Base-by-base conservation (phyloP, 805 yeast species). In the Suhomyces faveliae region DNA sequence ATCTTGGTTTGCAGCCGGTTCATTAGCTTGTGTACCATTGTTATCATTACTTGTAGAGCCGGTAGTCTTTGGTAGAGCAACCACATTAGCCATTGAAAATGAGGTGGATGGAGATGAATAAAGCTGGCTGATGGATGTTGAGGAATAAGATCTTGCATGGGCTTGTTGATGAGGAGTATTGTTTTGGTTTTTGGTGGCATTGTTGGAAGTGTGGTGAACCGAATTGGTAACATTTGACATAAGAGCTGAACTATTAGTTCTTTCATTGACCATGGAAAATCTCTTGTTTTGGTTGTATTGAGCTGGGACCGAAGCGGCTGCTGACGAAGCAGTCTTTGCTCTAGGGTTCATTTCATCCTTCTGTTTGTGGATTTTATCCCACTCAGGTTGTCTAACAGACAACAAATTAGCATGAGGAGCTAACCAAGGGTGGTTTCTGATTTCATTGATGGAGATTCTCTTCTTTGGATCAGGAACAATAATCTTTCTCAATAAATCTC, bases 341-440 rank as follows among this genome's bases (percentile, higher is more conserved):
- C 40, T 37, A 12, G 40, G 15, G 9, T 22, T 20, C 39, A 30
- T 41, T 4, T 65, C 60, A 56, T 68, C 73, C 20, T 43, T 35
- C 30, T 42, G 44, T 25, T 61, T 52, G 48, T 66, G 74, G 46
- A 74, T 71, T 47, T 73, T 74, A 64, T 92, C 98, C 97, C 97
- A 94, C 63, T 92, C 97, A 3, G 79, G 77, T 37, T 96, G 96
- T 15, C 92, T 80, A 24, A 90, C 85, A 0, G 94, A 81, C 54
- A 94, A 71, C 70, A 91, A 87, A 55, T 84, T 84, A 11, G 84
- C 82, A 68, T 92, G 90, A 2, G 89, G 86, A n/a, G 85, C 72
- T 47, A 94, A 67, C 99, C 99, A 92, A 22, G 87, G 81, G 65
- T 92, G 99, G 23, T 81, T 73, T 55, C 92, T 77, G 20, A 92